Percentiles rank a stretch among this genome's conserved stretches.
phyloP scores from a whole-genome alignment of 2,329 filamentous ascomycete species.

The Delphinella strobiligena region DNA sequence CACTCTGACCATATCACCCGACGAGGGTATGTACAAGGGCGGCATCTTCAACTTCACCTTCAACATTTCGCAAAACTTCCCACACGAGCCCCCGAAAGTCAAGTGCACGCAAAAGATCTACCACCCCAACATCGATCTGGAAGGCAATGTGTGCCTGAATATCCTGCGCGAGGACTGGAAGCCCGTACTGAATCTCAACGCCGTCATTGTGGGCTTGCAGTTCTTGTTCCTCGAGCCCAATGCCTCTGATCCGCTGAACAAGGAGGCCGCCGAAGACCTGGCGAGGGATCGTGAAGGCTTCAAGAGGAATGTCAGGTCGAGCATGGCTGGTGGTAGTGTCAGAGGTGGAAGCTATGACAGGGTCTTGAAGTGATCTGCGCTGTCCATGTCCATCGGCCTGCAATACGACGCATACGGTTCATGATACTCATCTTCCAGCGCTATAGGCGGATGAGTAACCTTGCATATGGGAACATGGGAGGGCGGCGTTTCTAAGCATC shows the following conservation, averaged over 20 bases:
- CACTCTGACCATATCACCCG: conserved; percentile 66
- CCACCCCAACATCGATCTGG: conserved; percentile 95
- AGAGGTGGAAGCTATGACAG: conserved; percentile 64
- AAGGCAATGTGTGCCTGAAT: conserved; percentile 96
- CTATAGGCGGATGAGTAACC: no score
- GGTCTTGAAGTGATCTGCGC: conserved; percentile 61
- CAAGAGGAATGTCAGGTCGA: conserved; percentile 74
- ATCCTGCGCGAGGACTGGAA: conserved; percentile 98
- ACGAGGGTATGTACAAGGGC: conserved; percentile 80
- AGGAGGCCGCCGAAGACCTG: conserved; percentile 90
- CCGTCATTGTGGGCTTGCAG: conserved; percentile 87
- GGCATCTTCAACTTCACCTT: conserved; percentile 85
- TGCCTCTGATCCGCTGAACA: conserved; percentile 92
- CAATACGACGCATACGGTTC: no score
- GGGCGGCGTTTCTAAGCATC: no score
- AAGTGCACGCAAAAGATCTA: conserved; percentile 98
- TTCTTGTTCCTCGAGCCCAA: conserved; percentile 98
- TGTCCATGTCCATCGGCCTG: no score
- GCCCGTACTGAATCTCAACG: conserved; percentile 91
- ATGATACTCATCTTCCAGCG: no score
- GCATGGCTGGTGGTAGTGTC: conserved; percentile 72
- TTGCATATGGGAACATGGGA: no score
- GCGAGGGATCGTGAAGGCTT: conserved; percentile 76
- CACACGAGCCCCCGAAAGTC: conserved; percentile 94
- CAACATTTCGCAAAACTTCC: conserved; percentile 86